These are phyloP conservation scores for Scutellaria minor DNA, from an alignment of 257 asterid species.

Conservation along the genomic window DNA sequence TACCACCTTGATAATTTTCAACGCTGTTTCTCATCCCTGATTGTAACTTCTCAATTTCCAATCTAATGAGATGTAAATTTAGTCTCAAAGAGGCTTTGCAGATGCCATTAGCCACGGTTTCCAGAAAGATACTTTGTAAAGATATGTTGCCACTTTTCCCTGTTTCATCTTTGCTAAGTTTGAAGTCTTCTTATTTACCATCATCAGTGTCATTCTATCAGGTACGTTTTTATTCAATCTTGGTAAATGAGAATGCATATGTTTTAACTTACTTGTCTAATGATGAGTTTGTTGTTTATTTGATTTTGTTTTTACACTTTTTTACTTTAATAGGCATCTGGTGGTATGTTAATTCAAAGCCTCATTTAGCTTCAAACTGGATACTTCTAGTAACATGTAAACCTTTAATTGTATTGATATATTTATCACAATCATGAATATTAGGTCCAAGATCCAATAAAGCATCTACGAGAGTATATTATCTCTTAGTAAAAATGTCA, in stretches of 20 bases:
- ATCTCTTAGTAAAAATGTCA: slow-evolving; percentile 16
- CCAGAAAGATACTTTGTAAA: slow-evolving; percentile 71
- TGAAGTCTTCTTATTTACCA: slow-evolving; percentile 45
- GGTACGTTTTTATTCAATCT: slow-evolving; percentile 50
- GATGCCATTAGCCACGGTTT: slow-evolving; percentile 86
- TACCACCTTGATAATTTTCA: slow-evolving; percentile 4
- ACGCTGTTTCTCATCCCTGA: slow-evolving; percentile 22
- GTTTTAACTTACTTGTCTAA: neutral
- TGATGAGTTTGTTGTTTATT: slow-evolving; percentile 20
- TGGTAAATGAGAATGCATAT: slow-evolving; percentile 11
- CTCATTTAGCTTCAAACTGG: slow-evolving; percentile 11
- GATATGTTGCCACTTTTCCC: slow-evolving; percentile 91
- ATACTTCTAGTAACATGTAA: slow-evolving; percentile 22
- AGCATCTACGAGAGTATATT: neutral
- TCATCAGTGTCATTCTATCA: slow-evolving; percentile 75
- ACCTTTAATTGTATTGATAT: slow-evolving; percentile 2
- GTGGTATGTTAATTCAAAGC: slow-evolving; percentile 14
- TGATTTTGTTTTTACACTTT: neutral
- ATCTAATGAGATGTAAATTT: slow-evolving; percentile 41
- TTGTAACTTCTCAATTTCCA: slow-evolving; percentile 31
- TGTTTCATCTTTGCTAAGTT: slow-evolving; percentile 46
- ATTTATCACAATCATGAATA: slow-evolving; percentile 15
- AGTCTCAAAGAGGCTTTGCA: slow-evolving; percentile 91
- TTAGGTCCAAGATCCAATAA: slow-evolving; percentile 9
- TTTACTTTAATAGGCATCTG: neutral